Base-by-base conservation (phyloP, 2,329 filamentous ascomycete species). In the Fusarium buharicum region DNA sequence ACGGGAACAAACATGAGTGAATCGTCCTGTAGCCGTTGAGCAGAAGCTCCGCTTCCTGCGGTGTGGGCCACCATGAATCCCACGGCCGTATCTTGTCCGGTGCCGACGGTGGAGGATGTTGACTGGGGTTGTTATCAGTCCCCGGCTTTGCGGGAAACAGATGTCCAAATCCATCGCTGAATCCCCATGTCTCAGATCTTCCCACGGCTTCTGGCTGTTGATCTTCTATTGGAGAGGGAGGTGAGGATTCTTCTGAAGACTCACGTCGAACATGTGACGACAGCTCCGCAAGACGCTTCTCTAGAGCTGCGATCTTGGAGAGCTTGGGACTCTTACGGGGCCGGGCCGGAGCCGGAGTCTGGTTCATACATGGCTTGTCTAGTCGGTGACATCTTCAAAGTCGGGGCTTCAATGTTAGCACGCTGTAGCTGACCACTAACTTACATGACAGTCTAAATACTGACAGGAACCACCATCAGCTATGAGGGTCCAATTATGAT, bases 241-340 rank as follows among this genome's bases (percentile, higher is more conserved):
- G 37, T 12, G 49, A 28, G 14, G 68, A 47, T 22, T 55, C 39
- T 36, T 49, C 48, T 8, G 63, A 48, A 11, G 63, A 66, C 22
- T 67, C 65, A 10, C 68, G 67, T 22, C 77, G 75, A 37, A 83
- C 75, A 45, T 80, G 78, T 2, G 78, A 78, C 3, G 79, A 81
- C 51, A 84, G 73, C 68, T 82, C 79, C 55, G 83, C 76, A 1
- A 84, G 75, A 1, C 81, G 75, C 68, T 79, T 79, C 70, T 84
- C 81, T 11, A 84, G 75, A 70, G 83, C 81, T 16, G 81, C 77
- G 36, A 84, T 81, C 41, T 81, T 74, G 16, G 79, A 83, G 14
- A 80, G 74, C 70, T 80, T 82, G 37, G 77, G 76, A 17, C 76
- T 74, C 68, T 79, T 82, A 66, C 81, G 80, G 46, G 76, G 74